A percentile compares a stretch with the other conserved stretches of the same genome.
Conservation (phyloP, 208 protist genomes). For the Trypanosomatidae sp. region DNA sequence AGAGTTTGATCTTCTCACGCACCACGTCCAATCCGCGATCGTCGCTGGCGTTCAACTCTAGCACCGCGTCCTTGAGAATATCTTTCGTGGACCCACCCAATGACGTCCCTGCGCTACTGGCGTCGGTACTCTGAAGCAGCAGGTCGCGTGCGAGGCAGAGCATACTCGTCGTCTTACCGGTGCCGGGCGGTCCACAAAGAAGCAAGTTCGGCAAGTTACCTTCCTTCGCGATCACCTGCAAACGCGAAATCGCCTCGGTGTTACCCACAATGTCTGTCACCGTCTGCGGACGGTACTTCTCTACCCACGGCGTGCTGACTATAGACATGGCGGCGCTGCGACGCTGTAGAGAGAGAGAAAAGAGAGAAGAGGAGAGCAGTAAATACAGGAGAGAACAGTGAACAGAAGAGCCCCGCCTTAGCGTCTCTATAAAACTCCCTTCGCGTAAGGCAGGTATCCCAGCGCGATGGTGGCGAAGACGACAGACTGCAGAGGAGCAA, state of each 20-base stretch:
- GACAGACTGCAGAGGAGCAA: neutral
- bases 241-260: slow-evolving; percentile 94
- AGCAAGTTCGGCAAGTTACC: slow-evolving; percentile 99
- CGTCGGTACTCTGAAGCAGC: slow-evolving; percentile 58
- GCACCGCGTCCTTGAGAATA: slow-evolving; percentile 94
- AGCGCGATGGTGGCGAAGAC: neutral
- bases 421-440: neutral
- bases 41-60: slow-evolving; percentile 99
- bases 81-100: slow-evolving; percentile 18
- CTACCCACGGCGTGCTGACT: slow-evolving; percentile 94
- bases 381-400: neutral
- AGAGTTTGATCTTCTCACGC: slow-evolving; percentile 98
- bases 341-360: neutral
- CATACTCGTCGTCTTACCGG: slow-evolving; percentile 98
- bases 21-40: slow-evolving; percentile 99
- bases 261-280: slow-evolving; percentile 99
- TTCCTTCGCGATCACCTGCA: slow-evolving; percentile 95
- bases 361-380: neutral
- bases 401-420: neutral
- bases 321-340: slow-evolving; percentile 14
- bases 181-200: slow-evolving; percentile 93
- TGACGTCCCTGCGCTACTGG: slow-evolving; percentile 1
- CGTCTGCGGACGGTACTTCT: slow-evolving; percentile 98
- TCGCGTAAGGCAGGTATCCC: neutral
- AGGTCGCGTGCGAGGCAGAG: slow-evolving; percentile 95